phyloP scores from a whole-genome alignment of 495 filamentous ascomycete genomes.

The Aspergillus panamensis region DNA sequence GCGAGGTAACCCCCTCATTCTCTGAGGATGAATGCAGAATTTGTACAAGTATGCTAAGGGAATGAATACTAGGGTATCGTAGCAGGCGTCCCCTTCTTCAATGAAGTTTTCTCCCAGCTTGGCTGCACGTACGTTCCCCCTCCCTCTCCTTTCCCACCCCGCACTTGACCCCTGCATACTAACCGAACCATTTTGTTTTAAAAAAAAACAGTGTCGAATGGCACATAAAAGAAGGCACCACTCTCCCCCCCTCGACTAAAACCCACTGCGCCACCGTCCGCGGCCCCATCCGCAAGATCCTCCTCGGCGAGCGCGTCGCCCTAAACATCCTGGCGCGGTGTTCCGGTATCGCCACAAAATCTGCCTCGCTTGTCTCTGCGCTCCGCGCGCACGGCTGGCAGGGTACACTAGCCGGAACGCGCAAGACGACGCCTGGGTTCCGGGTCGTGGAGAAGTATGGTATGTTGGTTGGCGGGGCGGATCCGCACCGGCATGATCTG shows the following conservation, averaged over 20 bases:
- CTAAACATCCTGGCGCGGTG: constrained; percentile 89
- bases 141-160: background rate
- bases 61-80: constrained; percentile 60
- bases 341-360: constrained; percentile 83
- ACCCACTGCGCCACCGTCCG: constrained; percentile 71
- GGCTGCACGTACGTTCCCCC: constrained; percentile 63
- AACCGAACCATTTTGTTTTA: background rate
- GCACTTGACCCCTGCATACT: background rate
- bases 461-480: constrained; percentile 88
- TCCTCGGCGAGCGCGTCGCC: constrained; percentile 89
- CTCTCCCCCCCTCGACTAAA: constrained; percentile 49
- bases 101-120: constrained; percentile 87
- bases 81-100: constrained; percentile 91
- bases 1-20: constrained; percentile 41
- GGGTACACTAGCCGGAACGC: constrained; percentile 86
- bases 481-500: constrained; percentile 87
- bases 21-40: background rate
- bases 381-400: constrained; percentile 64
- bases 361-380: constrained; percentile 45
- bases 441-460: constrained; percentile 96
- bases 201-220: constrained; percentile 64
- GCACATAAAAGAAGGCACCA: constrained; percentile 73
- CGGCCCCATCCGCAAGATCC: constrained; percentile 78
- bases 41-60: background rate
- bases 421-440: constrained; percentile 97